Conservation (phyloP, 306 rosid genomes). For the Hippophae tibetana region DNA sequence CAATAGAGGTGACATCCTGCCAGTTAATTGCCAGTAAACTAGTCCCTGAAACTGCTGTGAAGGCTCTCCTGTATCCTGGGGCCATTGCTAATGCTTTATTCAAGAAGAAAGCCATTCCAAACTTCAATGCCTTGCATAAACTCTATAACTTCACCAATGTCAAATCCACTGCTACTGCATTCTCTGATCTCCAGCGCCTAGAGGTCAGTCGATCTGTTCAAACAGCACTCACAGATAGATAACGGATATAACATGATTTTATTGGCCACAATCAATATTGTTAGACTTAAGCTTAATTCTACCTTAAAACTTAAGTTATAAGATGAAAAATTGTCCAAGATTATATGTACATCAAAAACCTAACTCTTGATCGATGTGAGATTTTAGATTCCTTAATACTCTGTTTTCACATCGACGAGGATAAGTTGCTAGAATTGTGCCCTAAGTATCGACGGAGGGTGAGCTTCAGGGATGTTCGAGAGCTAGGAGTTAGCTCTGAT, state of each 20-base stretch:
- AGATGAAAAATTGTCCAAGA: too few relatives aligned
- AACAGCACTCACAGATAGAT: background rate
- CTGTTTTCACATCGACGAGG: too few relatives aligned
- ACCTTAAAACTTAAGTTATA: too few relatives aligned
- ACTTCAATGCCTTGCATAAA: slow-evolving; percentile 29
- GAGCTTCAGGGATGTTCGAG: too few relatives aligned
- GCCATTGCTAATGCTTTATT: slow-evolving; percentile 47
- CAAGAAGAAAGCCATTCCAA: slow-evolving; percentile 28
- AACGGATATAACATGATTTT: background rate
- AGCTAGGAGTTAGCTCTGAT: too few relatives aligned
- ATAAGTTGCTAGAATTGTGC: too few relatives aligned
- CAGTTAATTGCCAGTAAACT: slow-evolving; percentile 51
- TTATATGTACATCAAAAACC: too few relatives aligned
- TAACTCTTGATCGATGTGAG: too few relatives aligned
- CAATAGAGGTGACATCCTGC: slow-evolving; percentile 63
- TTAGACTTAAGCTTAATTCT: too few relatives aligned
- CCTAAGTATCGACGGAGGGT: too few relatives aligned
- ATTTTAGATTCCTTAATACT: too few relatives aligned
- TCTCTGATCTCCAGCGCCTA: slow-evolving; percentile 54
- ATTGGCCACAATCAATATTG: background rate
- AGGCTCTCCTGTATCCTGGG: slow-evolving; percentile 68
- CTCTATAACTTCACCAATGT: slow-evolving; percentile 25
- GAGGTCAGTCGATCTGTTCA: slow-evolving; percentile 51
- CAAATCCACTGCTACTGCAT: slow-evolving; percentile 18
- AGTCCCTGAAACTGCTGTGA: slow-evolving; percentile 39